phyloP scores from a whole-genome alignment of 2,329 filamentous ascomycete species.

The Hymenoscyphus occultus region DNA sequence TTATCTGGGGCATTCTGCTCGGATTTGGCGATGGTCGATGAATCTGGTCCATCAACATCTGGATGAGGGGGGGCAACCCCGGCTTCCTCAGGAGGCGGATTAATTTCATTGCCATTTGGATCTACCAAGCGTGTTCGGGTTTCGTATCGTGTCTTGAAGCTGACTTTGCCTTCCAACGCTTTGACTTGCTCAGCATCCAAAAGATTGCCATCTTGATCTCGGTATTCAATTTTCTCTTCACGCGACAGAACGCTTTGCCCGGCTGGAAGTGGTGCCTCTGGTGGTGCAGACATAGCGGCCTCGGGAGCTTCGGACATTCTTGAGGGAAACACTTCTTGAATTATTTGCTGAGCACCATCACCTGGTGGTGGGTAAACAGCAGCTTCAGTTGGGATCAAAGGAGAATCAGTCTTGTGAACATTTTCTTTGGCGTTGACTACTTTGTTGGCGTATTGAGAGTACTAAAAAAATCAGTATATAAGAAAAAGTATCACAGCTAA shows the following conservation, averaged over 20 bases:
- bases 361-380: conserved; percentile 24
- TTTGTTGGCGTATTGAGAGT: conserved; percentile 37
- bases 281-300: conserved; percentile 25
- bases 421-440: conserved; percentile 26
- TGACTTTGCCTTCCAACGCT: conserved; percentile 84
- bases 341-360: conserved; percentile 30
- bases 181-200: conserved; percentile 81
- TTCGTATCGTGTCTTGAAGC: conserved; percentile 93
- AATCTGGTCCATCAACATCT: conserved; percentile 54
- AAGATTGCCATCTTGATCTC: conserved; percentile 89
- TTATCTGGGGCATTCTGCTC: conserved; percentile 39
- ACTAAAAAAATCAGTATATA: conserved; percentile 31
- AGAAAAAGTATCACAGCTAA: conserved; percentile 5
- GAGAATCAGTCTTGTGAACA: conserved; percentile 33
- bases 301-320: conserved; percentile 27
- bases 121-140: conserved; percentile 87
- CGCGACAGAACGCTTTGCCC: conserved; percentile 39
- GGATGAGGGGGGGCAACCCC: conserved; percentile 37
- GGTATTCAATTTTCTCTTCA: conserved; percentile 88
- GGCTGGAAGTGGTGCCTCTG: conserved; percentile 14
- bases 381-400: conserved; percentile 31
- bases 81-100: conserved; percentile 24
- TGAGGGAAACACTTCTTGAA: conserved; percentile 28
- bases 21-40: conserved; percentile 50
- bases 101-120: conserved; percentile 71